These are phyloP conservation scores for Trichoderma afroharzianum DNA, from an alignment of 2,329 filamentous ascomycete genomes.

Conservation along the genomic window DNA sequence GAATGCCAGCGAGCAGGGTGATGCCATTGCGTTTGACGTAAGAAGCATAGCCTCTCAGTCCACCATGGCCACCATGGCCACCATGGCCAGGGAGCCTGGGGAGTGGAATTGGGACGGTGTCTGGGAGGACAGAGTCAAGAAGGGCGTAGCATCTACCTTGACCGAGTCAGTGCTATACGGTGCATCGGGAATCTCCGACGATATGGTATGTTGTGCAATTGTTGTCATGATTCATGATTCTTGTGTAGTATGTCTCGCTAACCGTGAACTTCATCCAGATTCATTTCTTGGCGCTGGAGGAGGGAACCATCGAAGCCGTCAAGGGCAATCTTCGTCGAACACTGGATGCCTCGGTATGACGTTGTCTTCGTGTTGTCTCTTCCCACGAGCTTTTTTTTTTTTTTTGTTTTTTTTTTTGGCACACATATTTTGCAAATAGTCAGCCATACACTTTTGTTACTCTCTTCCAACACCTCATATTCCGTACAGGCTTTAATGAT, in stretches of 20 bases:
- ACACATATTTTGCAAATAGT: background rate
- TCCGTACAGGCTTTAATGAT: background rate
- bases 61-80: slow-evolving; percentile 16
- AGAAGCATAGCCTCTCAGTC: background rate
- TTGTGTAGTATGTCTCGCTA: slow-evolving; percentile 16
- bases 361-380: background rate
- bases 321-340: slow-evolving; percentile 58
- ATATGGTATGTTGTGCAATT: slow-evolving; percentile 57
- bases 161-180: slow-evolving; percentile 80
- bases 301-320: slow-evolving; percentile 53
- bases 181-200: slow-evolving; percentile 57
- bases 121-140: slow-evolving; percentile 85
- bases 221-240: background rate
- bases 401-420: background rate
- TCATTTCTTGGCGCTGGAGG: slow-evolving; percentile 62
- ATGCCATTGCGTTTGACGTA: background rate
- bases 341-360: slow-evolving; percentile 33
- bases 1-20: slow-evolving; percentile 17
- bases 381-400: background rate
- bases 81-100: slow-evolving; percentile 48
- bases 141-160: slow-evolving; percentile 70
- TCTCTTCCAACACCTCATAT: background rate
- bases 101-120: slow-evolving; percentile 99
- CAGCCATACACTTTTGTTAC: background rate
- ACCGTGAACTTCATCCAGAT: slow-evolving; percentile 44